Evolutionary conservation across 225 moss, liverwort and hornwort genomes (phyloP), one percentile per base, ranked within the genome.

Genomic region (Physcomitrium patens): DNA sequence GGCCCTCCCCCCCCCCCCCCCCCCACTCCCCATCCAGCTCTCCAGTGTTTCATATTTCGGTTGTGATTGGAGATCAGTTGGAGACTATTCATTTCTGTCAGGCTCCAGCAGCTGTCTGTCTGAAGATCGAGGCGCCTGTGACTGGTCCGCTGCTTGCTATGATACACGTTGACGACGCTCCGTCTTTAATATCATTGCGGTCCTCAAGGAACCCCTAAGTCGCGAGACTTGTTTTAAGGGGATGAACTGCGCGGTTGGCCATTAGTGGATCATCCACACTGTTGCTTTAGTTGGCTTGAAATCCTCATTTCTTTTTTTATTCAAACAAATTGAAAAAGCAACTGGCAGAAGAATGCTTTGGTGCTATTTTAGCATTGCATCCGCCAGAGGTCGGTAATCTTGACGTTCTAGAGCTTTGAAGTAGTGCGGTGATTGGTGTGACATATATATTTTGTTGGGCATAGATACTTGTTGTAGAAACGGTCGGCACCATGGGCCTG

Each of bases 81-180:
- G 26, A 15, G 10, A 22, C 23, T 41, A 58, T 57, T 57, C 43
- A 14, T 70, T 27, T 7, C 49, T 53, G 52, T 53, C 68, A 55
- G 69, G 41, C 31, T 7, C 7, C 31, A 37, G 31, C 31, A 37
- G 31, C 31, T 4, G 31, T 4, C 31, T 54, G 54, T 42, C 19
- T 69, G 69, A 22, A 42, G 27, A 15, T 5, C 27, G 64, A 18
- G 42, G 10, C 9, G 12, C 15, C 41, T 6, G 16, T 28, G 60
- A 53, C n/a, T 37, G 8, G 41, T 49, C 16, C 50, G 24, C 20
- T 27, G 16, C 49, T 41, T 57, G 70, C 63, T 69, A 51, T 59
- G 19, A 65, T n/a, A 8, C 47, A 52, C 53, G 70, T 77, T 77
- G 70, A 70, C 63, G 28, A 37, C 31, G 31, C 31, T 8, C 20